Conservation (phyloP, 2,329 filamentous ascomycete species). For the Penicillium brasilianum region DNA sequence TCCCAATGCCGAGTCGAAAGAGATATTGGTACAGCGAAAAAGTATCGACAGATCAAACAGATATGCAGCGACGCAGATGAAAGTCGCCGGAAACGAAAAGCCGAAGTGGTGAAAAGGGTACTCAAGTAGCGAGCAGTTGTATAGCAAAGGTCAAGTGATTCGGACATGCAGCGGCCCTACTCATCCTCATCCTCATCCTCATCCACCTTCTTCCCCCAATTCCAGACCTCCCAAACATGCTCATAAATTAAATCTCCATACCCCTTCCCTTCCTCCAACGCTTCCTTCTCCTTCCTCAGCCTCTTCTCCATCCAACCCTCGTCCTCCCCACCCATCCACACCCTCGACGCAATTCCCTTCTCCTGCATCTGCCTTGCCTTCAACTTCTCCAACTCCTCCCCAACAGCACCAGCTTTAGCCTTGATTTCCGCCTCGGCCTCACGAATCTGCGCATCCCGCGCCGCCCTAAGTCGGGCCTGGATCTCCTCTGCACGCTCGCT, state of each 20-base stretch:
- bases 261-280: slow-evolving; percentile 49
- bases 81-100: neutral
- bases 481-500: slow-evolving; percentile 42
- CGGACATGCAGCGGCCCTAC: neutral
- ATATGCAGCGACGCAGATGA: neutral
- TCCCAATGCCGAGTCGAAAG: slow-evolving; percentile 24
- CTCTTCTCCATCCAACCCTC: slow-evolving; percentile 52
- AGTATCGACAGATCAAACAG: slow-evolving; percentile 1
- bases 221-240: slow-evolving; percentile 55
- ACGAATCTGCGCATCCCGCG: slow-evolving; percentile 34
- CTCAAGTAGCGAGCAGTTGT: neutral
- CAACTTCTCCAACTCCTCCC: slow-evolving; percentile 42
- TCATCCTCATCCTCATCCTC: slow-evolving; percentile 27
- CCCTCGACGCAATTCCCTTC: slow-evolving; percentile 35
- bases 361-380: slow-evolving; percentile 38
- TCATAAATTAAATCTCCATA: slow-evolving; percentile 54
- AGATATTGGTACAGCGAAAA: slow-evolving; percentile 19
- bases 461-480: slow-evolving; percentile 38
- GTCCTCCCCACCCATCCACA: slow-evolving; percentile 50
- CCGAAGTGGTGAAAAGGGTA: neutral
- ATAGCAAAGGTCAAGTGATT: neutral
- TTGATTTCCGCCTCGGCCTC: slow-evolving; percentile 17
- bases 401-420: slow-evolving; percentile 12
- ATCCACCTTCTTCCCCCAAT: slow-evolving; percentile 40
- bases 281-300: slow-evolving; percentile 49